A percentile compares a stretch with the other conserved stretches of the same genome.
Conservation (phyloP, 768 basidiomycete genomes). For the Macrocybe gigantea region DNA sequence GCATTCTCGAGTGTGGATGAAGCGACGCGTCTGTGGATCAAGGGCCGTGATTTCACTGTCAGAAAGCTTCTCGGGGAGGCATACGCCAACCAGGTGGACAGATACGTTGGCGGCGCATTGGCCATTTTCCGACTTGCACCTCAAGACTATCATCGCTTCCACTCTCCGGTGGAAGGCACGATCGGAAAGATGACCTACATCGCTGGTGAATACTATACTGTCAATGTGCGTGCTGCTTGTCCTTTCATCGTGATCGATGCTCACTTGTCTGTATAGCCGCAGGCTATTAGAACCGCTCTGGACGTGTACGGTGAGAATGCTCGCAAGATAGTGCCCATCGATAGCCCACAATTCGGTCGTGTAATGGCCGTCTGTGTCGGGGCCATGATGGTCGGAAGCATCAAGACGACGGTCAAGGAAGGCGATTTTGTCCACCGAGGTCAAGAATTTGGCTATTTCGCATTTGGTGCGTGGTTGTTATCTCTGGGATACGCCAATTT, state of each 20-base stretch:
- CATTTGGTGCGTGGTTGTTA: constrained; percentile 63
- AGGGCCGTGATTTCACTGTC: constrained; percentile 90
- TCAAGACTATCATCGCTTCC: constrained; percentile 95
- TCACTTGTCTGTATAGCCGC: constrained; percentile 49
- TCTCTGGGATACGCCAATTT: not conserved
- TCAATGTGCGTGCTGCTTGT: constrained; percentile 55
- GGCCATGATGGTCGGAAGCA: constrained; percentile 95
- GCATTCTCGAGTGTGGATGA: constrained; percentile 81
- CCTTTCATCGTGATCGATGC: not conserved
- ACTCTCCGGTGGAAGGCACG: constrained; percentile 77
- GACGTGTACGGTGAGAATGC: constrained; percentile 96
- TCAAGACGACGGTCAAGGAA: constrained; percentile 80
- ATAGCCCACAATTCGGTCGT: constrained; percentile 82
- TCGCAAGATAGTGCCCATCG: constrained; percentile 88
- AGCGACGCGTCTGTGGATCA: constrained; percentile 93
- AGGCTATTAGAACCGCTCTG: constrained; percentile 85
- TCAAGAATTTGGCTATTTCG: constrained; percentile 92
- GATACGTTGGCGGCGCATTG: constrained; percentile 75
- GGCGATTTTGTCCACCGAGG: constrained; percentile 78
- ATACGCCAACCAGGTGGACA: constrained; percentile 64
- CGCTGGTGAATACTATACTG: constrained; percentile 92
- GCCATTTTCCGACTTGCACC: constrained; percentile 91
- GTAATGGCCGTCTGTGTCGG: constrained; percentile 92
- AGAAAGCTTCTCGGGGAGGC: constrained; percentile 71
- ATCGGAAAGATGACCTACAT: constrained; percentile 83